Evolutionary conservation across 2,329 filamentous ascomycete species (phyloP).

Genomic region (Aspergillus piperis): DNA sequence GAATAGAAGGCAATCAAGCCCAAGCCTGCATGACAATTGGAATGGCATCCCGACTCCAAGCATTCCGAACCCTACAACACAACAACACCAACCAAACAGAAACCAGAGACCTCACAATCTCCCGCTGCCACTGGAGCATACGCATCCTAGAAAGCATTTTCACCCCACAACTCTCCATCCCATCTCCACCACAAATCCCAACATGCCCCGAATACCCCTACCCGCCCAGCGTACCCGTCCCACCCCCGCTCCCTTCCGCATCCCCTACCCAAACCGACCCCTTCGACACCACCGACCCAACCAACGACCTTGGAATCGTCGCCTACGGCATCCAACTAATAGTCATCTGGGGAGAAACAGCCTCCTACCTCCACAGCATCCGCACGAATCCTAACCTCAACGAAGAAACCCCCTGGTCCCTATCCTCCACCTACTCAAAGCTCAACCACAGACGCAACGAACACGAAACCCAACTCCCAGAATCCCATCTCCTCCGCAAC

Average conservation of each 20-base stretch:
- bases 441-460: slow-evolving; percentile 1
- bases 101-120: background rate
- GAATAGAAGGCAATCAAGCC: background rate
- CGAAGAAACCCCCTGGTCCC: slow-evolving; percentile 11
- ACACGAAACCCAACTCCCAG: slow-evolving; percentile 2
- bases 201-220: background rate
- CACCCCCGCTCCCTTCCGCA: background rate
- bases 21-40: slow-evolving; percentile 12
- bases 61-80: background rate
- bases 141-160: slow-evolving; percentile 11
- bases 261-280: background rate
- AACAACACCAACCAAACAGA: background rate
- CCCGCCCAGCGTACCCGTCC: slow-evolving; percentile 6
- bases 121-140: slow-evolving; percentile 11
- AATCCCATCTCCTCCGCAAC: slow-evolving; percentile 9
- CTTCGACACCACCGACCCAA: background rate
- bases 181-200: background rate
- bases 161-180: background rate
- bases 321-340: slow-evolving; percentile 7
- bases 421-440: slow-evolving; percentile 2
- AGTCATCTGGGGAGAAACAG: slow-evolving; percentile 5
- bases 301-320: slow-evolving; percentile 8
- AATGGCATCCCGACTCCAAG: slow-evolving; percentile 6
- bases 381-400: background rate
- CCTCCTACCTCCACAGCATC: background rate